These are phyloP conservation scores for Craterostigma plantagineum DNA, from an alignment of 257 asterid genomes.

Conservation along the genomic window DNA sequence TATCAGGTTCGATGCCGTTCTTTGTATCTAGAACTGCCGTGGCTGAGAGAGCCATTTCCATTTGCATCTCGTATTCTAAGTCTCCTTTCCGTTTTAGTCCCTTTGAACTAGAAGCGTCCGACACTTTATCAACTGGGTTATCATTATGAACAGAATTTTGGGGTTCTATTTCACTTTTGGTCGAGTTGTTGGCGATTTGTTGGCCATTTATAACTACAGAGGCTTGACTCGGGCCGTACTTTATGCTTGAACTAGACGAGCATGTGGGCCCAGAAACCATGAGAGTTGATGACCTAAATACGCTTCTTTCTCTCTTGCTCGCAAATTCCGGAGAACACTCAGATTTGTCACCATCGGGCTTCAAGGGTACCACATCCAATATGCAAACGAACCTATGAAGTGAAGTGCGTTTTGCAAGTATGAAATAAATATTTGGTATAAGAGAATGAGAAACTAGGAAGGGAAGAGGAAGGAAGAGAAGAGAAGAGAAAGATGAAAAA, in stretches of 20 bases:
- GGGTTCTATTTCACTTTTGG: conserved; percentile 10
- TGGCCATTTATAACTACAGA: conserved; percentile 12
- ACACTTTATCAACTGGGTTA: conserved; percentile 16
- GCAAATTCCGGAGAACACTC: conserved; percentile 19
- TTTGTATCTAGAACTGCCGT: conserved; percentile 36
- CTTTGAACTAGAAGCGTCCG: conserved; percentile 18
- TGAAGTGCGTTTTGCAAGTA: neutral
- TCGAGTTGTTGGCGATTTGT: conserved; percentile 16
- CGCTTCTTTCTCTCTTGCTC: conserved; percentile 22
- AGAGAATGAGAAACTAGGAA: neutral
- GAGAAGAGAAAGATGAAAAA: no score
- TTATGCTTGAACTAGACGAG: conserved; percentile 23
- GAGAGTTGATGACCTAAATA: conserved; percentile 69
- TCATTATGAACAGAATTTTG: conserved; percentile 13
- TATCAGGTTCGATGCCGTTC: conserved; percentile 13
- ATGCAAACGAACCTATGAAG: conserved; percentile 56
- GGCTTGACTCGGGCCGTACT: conserved; percentile 11
- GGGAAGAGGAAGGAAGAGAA: no score
- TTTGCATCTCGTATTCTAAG: conserved; percentile 76
- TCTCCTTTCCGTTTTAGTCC: conserved; percentile 69
- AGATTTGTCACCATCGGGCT: conserved; percentile 54
- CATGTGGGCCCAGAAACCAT: conserved; percentile 67
- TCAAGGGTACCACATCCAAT: conserved; percentile 69
- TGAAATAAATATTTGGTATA: no score
- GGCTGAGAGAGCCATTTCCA: conserved; percentile 79